These are phyloP conservation scores for Umbelopsis sp. DNA, from an alignment of 192 early-diverging fungal genomes.

Conservation along the genomic window DNA sequence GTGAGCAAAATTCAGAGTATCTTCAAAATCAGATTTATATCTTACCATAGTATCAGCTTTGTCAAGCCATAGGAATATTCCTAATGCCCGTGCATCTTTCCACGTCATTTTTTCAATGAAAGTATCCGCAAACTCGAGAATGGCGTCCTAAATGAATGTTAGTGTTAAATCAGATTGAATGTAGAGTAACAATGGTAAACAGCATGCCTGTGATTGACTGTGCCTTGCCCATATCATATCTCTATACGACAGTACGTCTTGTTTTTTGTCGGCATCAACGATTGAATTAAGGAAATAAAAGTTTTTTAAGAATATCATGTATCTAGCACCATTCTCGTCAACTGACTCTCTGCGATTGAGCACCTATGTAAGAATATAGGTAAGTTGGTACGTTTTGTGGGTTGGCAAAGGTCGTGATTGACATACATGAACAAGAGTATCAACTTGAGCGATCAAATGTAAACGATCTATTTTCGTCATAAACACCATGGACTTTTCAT, in stretches of 20 bases:
- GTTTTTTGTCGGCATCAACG: conserved; percentile 50
- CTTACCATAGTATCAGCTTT: conserved; percentile 72
- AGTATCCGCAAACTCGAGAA: conserved; percentile 42
- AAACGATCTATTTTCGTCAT: conserved; percentile 45
- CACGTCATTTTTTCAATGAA: conserved; percentile 66
- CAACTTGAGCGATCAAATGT: conserved; percentile 75
- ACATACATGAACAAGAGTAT: conserved; percentile 66
- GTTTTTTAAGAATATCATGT: conserved; percentile 70
- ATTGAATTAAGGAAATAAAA: conserved; percentile 63
- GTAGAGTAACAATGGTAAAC: neutral
- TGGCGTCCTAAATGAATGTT: conserved; percentile 51
- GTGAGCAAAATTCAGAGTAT: neutral
- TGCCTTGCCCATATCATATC: conserved; percentile 87
- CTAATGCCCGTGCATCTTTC: conserved; percentile 79
- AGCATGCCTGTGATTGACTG: conserved; percentile 83
- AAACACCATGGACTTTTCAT: conserved; percentile 40
- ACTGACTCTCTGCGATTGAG: conserved; percentile 70
- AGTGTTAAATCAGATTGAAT: conserved; percentile 43
- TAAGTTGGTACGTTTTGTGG: neutral
- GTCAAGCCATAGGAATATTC: conserved; percentile 85
- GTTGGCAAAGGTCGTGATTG: too few relatives aligned
- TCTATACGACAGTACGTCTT: conserved; percentile 54
- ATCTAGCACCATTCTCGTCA: conserved; percentile 87
- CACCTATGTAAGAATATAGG: conserved; percentile 45
- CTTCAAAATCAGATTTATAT: neutral